Evolutionary conservation across 768 basidiomycete genomes (phyloP), one percentile per base, ranked within the genome.

Genomic region (Termitomyces sp.): DNA sequence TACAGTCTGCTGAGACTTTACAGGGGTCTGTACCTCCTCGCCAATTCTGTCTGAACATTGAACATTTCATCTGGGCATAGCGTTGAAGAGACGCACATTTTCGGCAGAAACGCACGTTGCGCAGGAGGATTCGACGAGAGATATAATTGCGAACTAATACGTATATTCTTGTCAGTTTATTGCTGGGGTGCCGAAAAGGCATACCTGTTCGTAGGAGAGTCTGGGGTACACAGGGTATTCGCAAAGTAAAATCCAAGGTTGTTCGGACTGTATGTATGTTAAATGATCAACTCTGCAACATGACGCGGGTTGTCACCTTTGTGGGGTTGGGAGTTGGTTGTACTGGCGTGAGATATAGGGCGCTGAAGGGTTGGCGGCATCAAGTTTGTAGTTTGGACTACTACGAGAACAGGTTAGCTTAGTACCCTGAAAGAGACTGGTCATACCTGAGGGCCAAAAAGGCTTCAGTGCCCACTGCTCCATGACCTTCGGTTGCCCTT

Each of bases 311-410:
- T 34, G 48, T 26, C 12, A 63, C 63, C 63, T 65, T 49, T 74
- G 73, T 22, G 74, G 74, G 22, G 74, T 76, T 29, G 73, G 73
- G 36, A 76, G 63, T 53, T 74, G 73, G 36, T 60, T 69, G 57
- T 66, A 68, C 37, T 63, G 67, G 36, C 63, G 67, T 16, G 66
- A 49, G 18, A 67, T 57, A 55, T 67, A 68, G 4, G 37, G 3
- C 18, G 26, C 26, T 14, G 69, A 52, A 7, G 69, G 56, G 4
- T 64, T 47, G 1, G 65, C 56, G 5, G 52, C 44, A 48, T 65
- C 64, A 29, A 52, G 34, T 27, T 56, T 61, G 41, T 60, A 57
- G 47, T 47, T 56, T 5, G 59, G 50, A 50, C 63, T 69, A 57
- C 18, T 36, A 53, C 26, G 46, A n/a, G n/a, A 12, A 44, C 58